These are phyloP conservation scores for Tetrapisispora nanseiensis DNA, from an alignment of 805 yeast species.

Conservation along the genomic window DNA sequence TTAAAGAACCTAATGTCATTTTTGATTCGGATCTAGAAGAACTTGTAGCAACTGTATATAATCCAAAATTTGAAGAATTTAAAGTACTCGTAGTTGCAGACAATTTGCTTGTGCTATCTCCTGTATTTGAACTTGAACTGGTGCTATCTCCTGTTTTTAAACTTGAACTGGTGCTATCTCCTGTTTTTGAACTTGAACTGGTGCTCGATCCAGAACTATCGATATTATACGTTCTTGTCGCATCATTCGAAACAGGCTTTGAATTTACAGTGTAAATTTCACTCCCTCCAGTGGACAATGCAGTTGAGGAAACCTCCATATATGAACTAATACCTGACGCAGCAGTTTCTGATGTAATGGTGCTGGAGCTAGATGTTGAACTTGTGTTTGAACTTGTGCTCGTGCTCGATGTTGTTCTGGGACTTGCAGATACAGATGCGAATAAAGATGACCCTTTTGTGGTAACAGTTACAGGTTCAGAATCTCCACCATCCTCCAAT, in stretches of 20 bases:
- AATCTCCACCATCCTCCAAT: no score
- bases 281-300: no score
- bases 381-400: background rate
- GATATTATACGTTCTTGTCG: no score
- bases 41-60: background rate
- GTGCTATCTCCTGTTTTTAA: background rate
- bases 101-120: background rate
- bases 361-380: background rate
- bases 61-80: background rate
- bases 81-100: background rate
- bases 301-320: no score
- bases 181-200: background rate
- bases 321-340: no score
- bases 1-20: background rate
- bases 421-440: no score
- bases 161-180: background rate
- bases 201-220: slow-evolving; percentile 26
- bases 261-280: no score
- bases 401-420: background rate
- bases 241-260: no score
- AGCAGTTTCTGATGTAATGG: no score
- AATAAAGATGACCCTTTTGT: no score
- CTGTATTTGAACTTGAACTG: background rate
- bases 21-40: background rate
- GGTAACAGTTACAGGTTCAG: background rate